Evolutionary conservation across 2,329 filamentous ascomycete species (phyloP).

Genomic region (Colletotrichum liaoningense): DNA sequence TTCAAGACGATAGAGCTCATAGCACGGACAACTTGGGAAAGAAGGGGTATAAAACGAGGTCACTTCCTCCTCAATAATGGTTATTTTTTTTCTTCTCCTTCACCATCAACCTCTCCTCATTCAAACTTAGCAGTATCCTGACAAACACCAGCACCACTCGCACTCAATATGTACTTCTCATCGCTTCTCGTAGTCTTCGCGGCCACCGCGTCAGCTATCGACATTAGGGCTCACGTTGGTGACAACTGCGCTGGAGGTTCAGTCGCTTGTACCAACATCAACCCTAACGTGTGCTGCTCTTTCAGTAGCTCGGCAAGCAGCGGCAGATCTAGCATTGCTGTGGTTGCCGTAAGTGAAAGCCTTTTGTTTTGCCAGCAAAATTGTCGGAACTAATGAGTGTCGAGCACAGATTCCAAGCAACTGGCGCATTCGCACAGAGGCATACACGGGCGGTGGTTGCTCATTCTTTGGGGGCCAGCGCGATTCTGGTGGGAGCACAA

Average conservation of each 20-base stretch:
- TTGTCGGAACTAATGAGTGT: neutral
- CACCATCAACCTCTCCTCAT: neutral
- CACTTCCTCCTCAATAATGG: neutral
- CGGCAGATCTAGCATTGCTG: constrained; percentile 7
- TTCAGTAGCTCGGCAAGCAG: constrained; percentile 3
- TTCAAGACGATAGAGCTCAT: neutral
- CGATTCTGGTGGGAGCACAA: neutral
- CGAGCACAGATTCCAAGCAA: constrained; percentile 12
- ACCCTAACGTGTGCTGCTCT: constrained; percentile 25
- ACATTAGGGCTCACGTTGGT: constrained; percentile 5
- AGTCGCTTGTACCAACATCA: neutral
- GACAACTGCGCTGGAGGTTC: neutral
- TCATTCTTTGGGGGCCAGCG: neutral
- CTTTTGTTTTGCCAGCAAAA: neutral
- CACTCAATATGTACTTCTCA: constrained; percentile 20
- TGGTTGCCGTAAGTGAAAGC: constrained; percentile 19
- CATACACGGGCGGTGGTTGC: constrained; percentile 17
- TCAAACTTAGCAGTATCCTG: neutral
- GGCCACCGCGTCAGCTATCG: constrained; percentile 17
- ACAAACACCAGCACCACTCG: neutral
- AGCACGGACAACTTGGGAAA: neutral
- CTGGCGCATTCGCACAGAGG: constrained; percentile 21
- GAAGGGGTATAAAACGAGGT: constrained; percentile 6
- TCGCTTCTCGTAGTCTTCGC: constrained; percentile 1
- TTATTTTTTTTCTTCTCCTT: neutral